Base-by-base conservation (phyloP, 1,139 yeast species). In the Saccharomycopsis hybrid region DNA sequence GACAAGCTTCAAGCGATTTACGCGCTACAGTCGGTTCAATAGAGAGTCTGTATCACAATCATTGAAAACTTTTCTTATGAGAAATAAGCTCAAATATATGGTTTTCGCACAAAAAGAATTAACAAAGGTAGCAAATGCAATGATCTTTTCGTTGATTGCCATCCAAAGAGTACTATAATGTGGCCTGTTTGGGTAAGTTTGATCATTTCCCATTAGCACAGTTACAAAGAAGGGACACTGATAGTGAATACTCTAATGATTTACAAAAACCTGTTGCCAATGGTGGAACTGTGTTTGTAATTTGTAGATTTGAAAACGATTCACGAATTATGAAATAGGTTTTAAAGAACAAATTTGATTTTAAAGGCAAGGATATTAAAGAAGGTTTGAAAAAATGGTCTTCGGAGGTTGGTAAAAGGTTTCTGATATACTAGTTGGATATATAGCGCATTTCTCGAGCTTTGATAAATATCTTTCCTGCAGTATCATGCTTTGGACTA, bases 271-370 rank as follows among this genome's bases (percentile, higher is more conserved):
- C n/a, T n/a, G n/a, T n/a, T n/a, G n/a, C n/a, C n/a, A n/a, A n/a
- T n/a, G n/a, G n/a, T n/a, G n/a, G n/a, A n/a, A n/a, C n/a, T n/a
- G 58, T 73, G 1, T 73, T 63, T 54, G 81, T 85, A 0, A 71
- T 90, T 13, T 92, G 99, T 64, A 74, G 97, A 39, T 82, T 73
- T 62, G 99, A 98, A 4, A 89, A 88, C 63, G 97, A 92, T 63
- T 90, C 97, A 0, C 92, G 87, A 60, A 65, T 80, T 24, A 95
- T 96, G 0, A 80, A 86, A 0, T 66, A 71, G 54, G 67, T 73
- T 45, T 64, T 92, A 45, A 68, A 72, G 46, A 78, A 76, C 9
- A 66, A 71, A 3, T 67, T 76, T 50, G 79, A 80, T 0, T 66
- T 74, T 28, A 52, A 61, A 0, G 67, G 78, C 13, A 72, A 69